Conservation (phyloP, 164 flowering plant genomes). For the Annona squamosa region DNA sequence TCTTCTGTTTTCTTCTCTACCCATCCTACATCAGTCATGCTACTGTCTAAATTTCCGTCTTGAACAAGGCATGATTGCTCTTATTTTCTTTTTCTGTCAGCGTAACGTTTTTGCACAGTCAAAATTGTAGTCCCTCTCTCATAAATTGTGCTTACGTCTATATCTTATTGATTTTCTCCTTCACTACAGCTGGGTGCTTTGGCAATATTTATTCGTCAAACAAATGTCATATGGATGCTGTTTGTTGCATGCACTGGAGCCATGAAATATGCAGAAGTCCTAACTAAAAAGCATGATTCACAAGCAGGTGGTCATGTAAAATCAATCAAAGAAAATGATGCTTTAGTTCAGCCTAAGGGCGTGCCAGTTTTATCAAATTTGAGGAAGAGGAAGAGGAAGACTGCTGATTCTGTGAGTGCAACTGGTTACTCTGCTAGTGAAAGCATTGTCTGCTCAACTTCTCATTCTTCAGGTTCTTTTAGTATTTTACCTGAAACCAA, state of each 20-base stretch:
- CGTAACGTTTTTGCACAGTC: background rate
- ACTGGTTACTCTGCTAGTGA: conserved; percentile 1
- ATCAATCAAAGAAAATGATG: conserved; percentile 16
- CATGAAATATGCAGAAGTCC: conserved; percentile 30
- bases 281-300: conserved; percentile 15
- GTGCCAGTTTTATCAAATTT: conserved; percentile 21
- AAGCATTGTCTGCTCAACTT: conserved; percentile 13
- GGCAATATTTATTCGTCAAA: conserved; percentile 73
- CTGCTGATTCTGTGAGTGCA: conserved; percentile 5
- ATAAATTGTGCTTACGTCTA: too few relatives aligned
- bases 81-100: background rate
- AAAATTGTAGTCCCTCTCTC: too few relatives aligned
- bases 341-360: conserved; percentile 10
- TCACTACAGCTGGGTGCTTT: conserved; percentile 61
- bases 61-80: background rate
- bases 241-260: conserved; percentile 66
- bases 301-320: conserved; percentile 18
- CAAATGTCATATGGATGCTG: conserved; percentile 86
- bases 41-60: background rate
- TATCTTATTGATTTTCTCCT: background rate
- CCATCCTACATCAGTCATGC: background rate
- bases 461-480: conserved; percentile 34
- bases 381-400: conserved; percentile 45
- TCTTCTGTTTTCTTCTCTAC: too few relatives aligned
- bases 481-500: conserved; percentile 4